Conservation (phyloP, 306 rosid genomes). For the Comarum palustre region DNA sequence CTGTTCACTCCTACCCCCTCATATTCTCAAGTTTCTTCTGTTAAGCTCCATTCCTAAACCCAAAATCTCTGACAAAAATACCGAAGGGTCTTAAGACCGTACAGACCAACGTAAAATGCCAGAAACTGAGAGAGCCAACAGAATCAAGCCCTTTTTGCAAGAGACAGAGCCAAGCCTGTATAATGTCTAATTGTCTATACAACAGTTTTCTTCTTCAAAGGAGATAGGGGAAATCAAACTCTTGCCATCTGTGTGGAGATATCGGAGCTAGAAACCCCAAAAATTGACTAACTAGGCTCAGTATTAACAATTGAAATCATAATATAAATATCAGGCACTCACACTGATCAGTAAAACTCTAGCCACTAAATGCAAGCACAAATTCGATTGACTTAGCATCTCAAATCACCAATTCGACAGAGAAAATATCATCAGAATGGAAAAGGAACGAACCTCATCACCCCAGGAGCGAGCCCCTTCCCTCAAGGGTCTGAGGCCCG, state of each 20-base stretch:
- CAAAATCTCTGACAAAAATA: too few relatives aligned
- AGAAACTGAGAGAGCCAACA: not conserved
- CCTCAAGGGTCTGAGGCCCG: constrained; percentile 79
- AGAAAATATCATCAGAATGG: not conserved
- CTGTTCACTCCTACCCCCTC: not conserved
- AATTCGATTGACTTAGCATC: not conserved
- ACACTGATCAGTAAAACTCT: not conserved
- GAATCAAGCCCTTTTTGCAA: not conserved
- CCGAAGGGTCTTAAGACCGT: not conserved
- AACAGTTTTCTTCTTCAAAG: not conserved
- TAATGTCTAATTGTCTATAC: not conserved
- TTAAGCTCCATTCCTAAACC: not conserved
- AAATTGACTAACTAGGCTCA: not conserved
- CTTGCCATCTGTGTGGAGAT: not conserved
- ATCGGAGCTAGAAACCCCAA: not conserved
- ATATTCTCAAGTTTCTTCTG: not conserved
- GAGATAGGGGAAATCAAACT: not conserved
- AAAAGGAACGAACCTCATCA: constrained; percentile 83
- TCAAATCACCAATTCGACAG: not conserved
- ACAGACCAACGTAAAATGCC: not conserved
- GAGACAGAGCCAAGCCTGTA: not conserved
- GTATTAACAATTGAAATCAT: not conserved
- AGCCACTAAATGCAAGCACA: not conserved
- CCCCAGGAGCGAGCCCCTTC: constrained; percentile 90
- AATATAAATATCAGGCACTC: not conserved